Conservation (phyloP, 208 protist species). For the Leishmania turanica region DNA sequence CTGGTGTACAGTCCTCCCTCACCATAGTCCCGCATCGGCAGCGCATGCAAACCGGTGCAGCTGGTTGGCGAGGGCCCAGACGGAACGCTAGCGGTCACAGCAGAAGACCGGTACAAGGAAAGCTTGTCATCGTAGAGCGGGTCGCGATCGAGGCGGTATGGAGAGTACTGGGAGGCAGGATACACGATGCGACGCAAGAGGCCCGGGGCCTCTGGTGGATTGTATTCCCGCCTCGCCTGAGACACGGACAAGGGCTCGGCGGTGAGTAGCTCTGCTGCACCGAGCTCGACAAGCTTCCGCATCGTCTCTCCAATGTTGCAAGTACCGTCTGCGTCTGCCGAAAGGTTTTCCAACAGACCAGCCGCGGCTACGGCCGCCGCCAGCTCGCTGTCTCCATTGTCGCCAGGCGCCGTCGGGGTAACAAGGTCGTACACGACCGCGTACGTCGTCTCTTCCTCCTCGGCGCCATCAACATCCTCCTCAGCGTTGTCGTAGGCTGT, state of each 20-base stretch:
- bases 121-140: constrained; percentile 36
- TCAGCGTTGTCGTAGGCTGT: constrained; percentile 1
- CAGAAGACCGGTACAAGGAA: constrained; percentile 5
- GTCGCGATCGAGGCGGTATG: constrained; percentile 63
- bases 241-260: constrained; percentile 31
- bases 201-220: constrained; percentile 43
- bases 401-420: constrained; percentile 11
- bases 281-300: constrained; percentile 61
- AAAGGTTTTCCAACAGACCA: constrained; percentile 8
- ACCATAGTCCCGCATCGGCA: not conserved
- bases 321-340: not conserved
- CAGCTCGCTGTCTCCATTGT: constrained; percentile 15
- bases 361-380: constrained; percentile 13
- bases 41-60: not conserved
- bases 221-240: constrained; percentile 44
- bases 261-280: constrained; percentile 69
- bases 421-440: constrained; percentile 36
- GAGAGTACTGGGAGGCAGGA: constrained; percentile 67
- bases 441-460: not conserved
- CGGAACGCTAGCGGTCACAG: not conserved
- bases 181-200: constrained; percentile 66
- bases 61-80: constrained; percentile 11
- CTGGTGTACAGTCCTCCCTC: constrained; percentile 33
- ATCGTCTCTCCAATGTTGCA: constrained; percentile 46
- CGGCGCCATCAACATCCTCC: constrained; percentile 3